Evolutionary conservation across 2,329 filamentous ascomycete species (phyloP), one percentile per base, ranked within the genome.

Genomic region (Ophidiomyces ophidiicola): DNA sequence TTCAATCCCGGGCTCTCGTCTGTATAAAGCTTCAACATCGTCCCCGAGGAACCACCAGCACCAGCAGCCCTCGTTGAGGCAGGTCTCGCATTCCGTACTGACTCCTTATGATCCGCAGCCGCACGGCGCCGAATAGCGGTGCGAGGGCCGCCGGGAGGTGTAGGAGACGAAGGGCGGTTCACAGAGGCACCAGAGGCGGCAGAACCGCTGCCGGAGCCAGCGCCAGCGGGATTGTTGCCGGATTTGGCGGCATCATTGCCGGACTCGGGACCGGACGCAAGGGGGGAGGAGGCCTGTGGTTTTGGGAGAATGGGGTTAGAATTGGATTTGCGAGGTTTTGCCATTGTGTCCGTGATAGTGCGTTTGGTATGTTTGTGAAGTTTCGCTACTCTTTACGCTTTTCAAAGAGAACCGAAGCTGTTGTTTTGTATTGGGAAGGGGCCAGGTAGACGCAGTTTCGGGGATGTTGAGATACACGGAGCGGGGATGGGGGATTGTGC

Each of bases 21-120:
- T 43, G 90, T 98, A 77, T 98, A 98, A 31, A 98, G 80, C 66
- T 87, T 88, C 70, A 98, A 72, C 90, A 98, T 98, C 38, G 90
- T 98, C 69, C 85, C 93, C 64, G 82, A 93, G 61, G 86, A 94
- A 50, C 90, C 90, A 51, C 90, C 90, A 12, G 90, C 90, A 53
- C 90, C 90, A 23, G 90, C 90, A 26, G 88, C 79, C 55, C 90
- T 77, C 50, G 90, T 98, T 69, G 83, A 93, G 62, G 80, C 83
- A 36, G 90, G 90, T 52, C 90, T 75, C 50, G 77, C 82, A 80
- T 93, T 98, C 57, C 88, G 87, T 53, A 88, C 77, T 68, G 92
- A 90, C 68, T 96, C 90, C 66, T 94, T 94, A 69, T 94, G 83
- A 63, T 96, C 90, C 54, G 88, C 88, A 20, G 90, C 90, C 30